Conservation (phyloP, 2,329 filamentous ascomycete species). For the Didymellaceae sp. region DNA sequence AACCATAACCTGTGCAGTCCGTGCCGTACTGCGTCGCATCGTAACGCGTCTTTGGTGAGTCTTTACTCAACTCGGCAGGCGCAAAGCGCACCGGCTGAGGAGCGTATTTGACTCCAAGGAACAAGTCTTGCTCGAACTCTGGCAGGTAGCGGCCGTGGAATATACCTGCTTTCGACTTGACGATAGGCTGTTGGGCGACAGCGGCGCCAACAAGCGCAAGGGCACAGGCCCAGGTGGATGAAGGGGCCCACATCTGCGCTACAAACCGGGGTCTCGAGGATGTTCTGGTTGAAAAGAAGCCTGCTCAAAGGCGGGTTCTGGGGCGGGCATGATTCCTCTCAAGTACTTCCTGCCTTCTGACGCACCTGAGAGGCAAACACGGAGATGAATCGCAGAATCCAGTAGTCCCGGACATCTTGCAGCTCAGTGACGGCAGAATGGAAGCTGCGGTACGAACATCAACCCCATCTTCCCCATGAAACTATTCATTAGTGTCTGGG, state of each 20-base stretch:
- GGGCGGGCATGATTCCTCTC: neutral
- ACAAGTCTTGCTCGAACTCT: conserved; percentile 40
- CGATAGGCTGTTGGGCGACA: conserved; percentile 14
- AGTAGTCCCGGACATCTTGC: neutral
- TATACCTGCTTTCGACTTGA: conserved; percentile 33
- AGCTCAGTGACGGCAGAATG: neutral
- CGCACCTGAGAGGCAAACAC: too few species aligned
- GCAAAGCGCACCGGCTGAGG: conserved; percentile 36
- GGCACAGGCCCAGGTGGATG: neutral
- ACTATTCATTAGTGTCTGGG: conserved; percentile 4
- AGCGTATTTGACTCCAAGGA: conserved; percentile 41
- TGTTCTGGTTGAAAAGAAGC: neutral
- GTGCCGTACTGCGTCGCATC: conserved; percentile 35
- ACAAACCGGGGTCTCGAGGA: neutral
- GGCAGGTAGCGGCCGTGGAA: conserved; percentile 38
- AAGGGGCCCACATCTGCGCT: neutral
- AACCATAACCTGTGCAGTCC: conserved; percentile 38
- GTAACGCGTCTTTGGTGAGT: conserved; percentile 21
- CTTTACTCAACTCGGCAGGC: conserved; percentile 24
- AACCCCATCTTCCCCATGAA: conserved; percentile 1
- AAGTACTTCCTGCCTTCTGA: too few species aligned
- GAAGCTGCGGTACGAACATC: neutral
- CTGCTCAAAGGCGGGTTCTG: neutral
- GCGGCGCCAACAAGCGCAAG: neutral
- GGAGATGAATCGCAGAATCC: too few species aligned